Evolutionary conservation across 208 protist species (phyloP), one percentile per base, ranked within the genome.

Genomic region (Naegleria gruberi): DNA sequence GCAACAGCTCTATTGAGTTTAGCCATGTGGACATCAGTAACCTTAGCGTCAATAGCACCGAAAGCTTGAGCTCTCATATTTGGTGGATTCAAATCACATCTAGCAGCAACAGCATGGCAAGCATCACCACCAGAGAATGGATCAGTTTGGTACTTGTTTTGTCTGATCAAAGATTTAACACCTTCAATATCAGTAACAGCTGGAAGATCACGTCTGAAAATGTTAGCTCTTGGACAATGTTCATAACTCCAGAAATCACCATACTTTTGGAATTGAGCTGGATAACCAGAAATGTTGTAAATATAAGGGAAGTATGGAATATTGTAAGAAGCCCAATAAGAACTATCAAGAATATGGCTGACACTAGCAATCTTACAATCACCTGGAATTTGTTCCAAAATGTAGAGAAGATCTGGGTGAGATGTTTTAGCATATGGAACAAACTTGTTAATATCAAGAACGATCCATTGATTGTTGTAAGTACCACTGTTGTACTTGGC

Each of bases 391-490:
- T 97, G 96, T 90, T 98, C 95, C 7, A 93, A 88, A 19, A 97
- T 92, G 91, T 91, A 94, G 41, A 97, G 90, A 0, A 83, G n/a
- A 3, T 91, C 88, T 15, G 43, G n/a, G 26, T 91, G 91, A 26
- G 44, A 37, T 65, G 8, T 43, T 65, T 47, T 17, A 65, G 10
- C 17, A 57, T 55, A 90, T 19, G 91, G 74, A 46, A 90, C 92
- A 43, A 94, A 95, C 30, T 91, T 89, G 8, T 95, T 95, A 77
- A 95, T 93, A 89, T 97, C 93, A 4, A 98, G n/a, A 37, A 97
- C 91, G 87, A 98, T 95, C 91, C 93, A 98, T 91, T 98, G 96
- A 90, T 96, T 97, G 91, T 97, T 97, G 89, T 98, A 97, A 26
- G 96, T 98, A 10, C 97, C 97, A 47, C 92, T 95, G 92, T 97